These are phyloP conservation scores for Casuarina cunninghamiana DNA, from an alignment of 306 rosid genomes.

Conservation along the genomic window DNA sequence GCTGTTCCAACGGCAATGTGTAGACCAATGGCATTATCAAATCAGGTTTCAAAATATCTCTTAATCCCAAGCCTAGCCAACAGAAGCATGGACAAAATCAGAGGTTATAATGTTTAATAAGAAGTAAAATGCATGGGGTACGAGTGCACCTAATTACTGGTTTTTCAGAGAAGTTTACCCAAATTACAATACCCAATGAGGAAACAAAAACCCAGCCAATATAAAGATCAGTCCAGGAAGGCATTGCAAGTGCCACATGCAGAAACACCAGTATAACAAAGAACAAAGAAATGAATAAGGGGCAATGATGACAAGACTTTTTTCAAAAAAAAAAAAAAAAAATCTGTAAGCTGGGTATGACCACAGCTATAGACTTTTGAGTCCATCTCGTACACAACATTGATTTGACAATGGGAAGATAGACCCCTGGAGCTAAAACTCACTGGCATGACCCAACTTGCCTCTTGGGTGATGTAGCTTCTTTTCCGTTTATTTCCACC, in stretches of 20 bases:
- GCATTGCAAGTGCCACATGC: background rate
- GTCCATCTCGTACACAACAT: background rate
- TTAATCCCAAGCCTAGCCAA: conserved; percentile 72
- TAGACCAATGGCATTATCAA: conserved; percentile 83
- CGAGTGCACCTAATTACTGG: background rate
- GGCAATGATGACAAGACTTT: background rate
- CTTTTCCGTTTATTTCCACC: background rate
- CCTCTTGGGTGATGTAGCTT: background rate
- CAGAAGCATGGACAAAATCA: conserved; percentile 19
- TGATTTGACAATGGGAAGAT: background rate
- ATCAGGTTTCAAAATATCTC: conserved; percentile 88
- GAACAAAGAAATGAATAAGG: background rate
- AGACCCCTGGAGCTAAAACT: background rate
- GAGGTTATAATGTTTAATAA: background rate
- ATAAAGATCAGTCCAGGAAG: background rate
- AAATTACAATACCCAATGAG: background rate
- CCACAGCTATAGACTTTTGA: background rate
- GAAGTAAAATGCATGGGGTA: background rate
- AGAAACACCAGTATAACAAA: background rate
- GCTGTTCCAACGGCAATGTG: conserved; percentile 71
- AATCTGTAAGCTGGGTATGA: background rate
- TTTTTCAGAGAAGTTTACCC: background rate
- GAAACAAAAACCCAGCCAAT: background rate
- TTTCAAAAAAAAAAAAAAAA: background rate
- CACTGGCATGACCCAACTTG: background rate